These are phyloP conservation scores for Gillenia trifoliata DNA, from an alignment of 306 rosid genomes.

Conservation along the genomic window DNA sequence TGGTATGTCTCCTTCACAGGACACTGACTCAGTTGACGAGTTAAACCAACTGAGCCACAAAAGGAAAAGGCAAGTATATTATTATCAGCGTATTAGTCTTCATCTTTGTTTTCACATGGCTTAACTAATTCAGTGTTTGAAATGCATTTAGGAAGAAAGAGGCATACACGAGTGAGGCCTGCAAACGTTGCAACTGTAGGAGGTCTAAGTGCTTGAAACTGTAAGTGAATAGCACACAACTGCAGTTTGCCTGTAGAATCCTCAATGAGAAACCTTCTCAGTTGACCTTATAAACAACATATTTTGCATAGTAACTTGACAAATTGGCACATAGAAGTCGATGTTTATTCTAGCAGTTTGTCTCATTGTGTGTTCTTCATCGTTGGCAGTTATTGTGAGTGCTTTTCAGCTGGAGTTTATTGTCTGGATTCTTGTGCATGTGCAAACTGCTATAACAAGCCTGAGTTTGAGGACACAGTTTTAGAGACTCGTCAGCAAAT, in stretches of 20 bases:
- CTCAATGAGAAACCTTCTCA: too few species aligned
- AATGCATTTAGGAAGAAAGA: slow-evolving; percentile 14
- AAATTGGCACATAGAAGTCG: neutral
- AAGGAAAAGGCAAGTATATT: slow-evolving; percentile 15
- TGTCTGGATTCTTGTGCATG: slow-evolving; percentile 32
- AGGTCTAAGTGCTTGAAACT: slow-evolving; percentile 34
- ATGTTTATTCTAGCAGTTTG: neutral
- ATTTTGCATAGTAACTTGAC: neutral
- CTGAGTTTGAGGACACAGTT: slow-evolving; percentile 15
- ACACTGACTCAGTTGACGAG: slow-evolving; percentile 1
- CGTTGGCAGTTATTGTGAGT: slow-evolving; percentile 35
- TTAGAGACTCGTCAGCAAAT: neutral
- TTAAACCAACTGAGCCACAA: slow-evolving; percentile 8
- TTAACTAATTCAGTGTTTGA: neutral
- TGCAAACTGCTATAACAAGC: slow-evolving; percentile 20
- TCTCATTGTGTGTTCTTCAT: slow-evolving; percentile 16
- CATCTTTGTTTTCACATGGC: neutral
- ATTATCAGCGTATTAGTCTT: neutral
- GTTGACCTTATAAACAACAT: neutral
- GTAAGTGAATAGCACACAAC: slow-evolving; percentile 34
- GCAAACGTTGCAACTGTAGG: slow-evolving; percentile 31
- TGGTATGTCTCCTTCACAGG: slow-evolving; percentile 1
- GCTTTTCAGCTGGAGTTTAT: slow-evolving; percentile 22
- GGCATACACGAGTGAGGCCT: neutral
- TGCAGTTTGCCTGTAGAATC: too few species aligned